phyloP scores from a whole-genome alignment of 2,329 filamentous ascomycete species.

The Paradendryphiella salina region DNA sequence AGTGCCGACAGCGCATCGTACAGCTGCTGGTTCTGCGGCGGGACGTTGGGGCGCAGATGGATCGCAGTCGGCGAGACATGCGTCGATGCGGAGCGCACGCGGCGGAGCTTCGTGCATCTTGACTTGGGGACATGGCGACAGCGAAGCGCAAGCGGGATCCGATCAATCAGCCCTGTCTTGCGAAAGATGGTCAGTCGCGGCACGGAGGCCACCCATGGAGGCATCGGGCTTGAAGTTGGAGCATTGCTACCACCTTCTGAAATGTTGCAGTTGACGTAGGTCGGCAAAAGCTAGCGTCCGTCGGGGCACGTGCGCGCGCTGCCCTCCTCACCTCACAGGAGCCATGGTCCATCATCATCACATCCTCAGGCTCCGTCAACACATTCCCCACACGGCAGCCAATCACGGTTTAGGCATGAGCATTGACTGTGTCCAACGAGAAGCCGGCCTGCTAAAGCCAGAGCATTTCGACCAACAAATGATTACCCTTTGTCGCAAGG shows the following conservation, averaged over 20 bases:
- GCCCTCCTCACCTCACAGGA: background rate
- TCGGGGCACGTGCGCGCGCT: constrained; percentile 26
- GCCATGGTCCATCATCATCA: background rate
- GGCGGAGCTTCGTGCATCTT: constrained; percentile 23
- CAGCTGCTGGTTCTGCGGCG: constrained; percentile 59
- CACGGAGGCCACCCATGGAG: constrained; percentile 48
- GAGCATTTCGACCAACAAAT: constrained; percentile 32
- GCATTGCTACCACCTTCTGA: constrained; percentile 25
- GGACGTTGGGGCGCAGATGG: constrained; percentile 58
- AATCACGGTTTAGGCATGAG: constrained; percentile 8
- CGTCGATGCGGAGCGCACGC: constrained; percentile 44
- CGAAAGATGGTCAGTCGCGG: constrained; percentile 36
- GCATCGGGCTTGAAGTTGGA: constrained; percentile 45
- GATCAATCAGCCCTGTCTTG: constrained; percentile 34
- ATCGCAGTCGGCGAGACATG: constrained; percentile 58
- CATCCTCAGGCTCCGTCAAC: background rate
- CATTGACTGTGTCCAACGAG: constrained; percentile 28
- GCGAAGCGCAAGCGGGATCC: constrained; percentile 27
- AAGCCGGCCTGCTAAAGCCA: constrained; percentile 20
- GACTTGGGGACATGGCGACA: constrained; percentile 32
- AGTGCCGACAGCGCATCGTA: constrained; percentile 63
- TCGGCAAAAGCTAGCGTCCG: constrained; percentile 33
- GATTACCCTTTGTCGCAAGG: constrained; percentile 37
- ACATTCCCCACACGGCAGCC: background rate
- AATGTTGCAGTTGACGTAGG: constrained; percentile 30